A percentile compares a stretch with the other conserved stretches of the same genome.
Evolutionary conservation across 768 basidiomycete species (phyloP).

Genomic region (Phaeotremella skinneri): DNA sequence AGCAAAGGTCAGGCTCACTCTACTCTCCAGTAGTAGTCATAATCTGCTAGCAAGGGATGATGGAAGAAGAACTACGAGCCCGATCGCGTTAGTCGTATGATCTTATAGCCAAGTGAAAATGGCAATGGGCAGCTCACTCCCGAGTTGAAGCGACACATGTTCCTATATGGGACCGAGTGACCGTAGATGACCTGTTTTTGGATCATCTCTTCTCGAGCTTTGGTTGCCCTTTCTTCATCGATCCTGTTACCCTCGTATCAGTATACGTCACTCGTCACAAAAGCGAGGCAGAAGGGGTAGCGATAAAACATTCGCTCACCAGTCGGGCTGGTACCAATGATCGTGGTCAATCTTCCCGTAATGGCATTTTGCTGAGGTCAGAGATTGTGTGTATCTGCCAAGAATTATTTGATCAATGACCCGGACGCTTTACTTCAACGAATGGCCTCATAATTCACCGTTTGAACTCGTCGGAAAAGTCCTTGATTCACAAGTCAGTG

Average conservation of each 20-base stretch:
- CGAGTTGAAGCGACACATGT: conserved; percentile 95
- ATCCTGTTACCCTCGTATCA: conserved; percentile 54
- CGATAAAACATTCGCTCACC: conserved; percentile 28
- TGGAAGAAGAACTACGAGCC: conserved; percentile 70
- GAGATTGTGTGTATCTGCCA: conserved; percentile 52
- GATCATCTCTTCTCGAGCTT: conserved; percentile 63
- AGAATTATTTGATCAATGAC: not conserved
- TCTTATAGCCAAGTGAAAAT: conserved; percentile 5
- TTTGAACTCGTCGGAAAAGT: conserved; percentile 46
- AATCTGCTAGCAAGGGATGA: conserved; percentile 71
- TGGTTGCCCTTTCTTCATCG: conserved; percentile 67
- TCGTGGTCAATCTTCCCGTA: conserved; percentile 63
- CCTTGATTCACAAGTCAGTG: conserved; percentile 22
- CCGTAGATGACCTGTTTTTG: conserved; percentile 62
- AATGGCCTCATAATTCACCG: conserved; percentile 54
- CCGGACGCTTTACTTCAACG: conserved; percentile 29
- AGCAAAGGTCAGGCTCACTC: conserved; percentile 59
- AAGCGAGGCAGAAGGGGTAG: not conserved
- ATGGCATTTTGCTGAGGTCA: conserved; percentile 65
- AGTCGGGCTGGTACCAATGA: conserved; percentile 73
- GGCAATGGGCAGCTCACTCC: conserved; percentile 59
- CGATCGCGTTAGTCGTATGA: not conserved
- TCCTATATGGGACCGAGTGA: conserved; percentile 63
- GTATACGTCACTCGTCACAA: not conserved
- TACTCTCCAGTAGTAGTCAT: conserved; percentile 86